A percentile compares a stretch with the other conserved stretches of the same genome.
These are phyloP conservation scores for Rhodotorula mucilaginosa DNA, from an alignment of 1,284 basidiomycete species.

Conservation along the genomic window DNA sequence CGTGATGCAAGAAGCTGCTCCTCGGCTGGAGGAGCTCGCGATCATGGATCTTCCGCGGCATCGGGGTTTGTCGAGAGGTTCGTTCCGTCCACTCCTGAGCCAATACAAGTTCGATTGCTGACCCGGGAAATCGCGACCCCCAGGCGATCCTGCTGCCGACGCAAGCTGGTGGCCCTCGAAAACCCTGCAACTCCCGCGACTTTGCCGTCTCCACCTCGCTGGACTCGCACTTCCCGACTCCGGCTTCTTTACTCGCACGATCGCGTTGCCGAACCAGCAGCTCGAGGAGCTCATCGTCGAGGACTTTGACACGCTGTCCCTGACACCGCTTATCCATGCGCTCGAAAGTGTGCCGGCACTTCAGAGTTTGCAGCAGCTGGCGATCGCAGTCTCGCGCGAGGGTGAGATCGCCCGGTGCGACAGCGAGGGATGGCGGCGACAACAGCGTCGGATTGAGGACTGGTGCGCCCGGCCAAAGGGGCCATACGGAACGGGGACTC, in stretches of 20 bases:
- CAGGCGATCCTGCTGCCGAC: conserved; percentile 27
- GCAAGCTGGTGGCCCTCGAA: conserved; percentile 13
- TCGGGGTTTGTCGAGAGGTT: not conserved
- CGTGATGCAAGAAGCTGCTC: not conserved
- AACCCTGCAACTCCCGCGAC: not conserved
- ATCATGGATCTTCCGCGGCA: conserved; percentile 28
- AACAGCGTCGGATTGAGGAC: conserved; percentile 2
- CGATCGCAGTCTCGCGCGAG: conserved; percentile 4
- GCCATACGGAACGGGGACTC: not conserved
- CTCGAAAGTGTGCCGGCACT: not conserved
- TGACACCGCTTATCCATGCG: not conserved
- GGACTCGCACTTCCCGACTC: conserved; percentile 11
- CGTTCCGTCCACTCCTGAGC: not conserved
- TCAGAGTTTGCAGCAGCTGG: not conserved
- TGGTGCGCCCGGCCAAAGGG: conserved; percentile 17
- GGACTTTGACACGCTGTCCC: conserved; percentile 22
- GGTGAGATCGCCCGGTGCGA: not conserved
- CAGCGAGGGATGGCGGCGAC: not conserved
- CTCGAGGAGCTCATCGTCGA: conserved; percentile 25
- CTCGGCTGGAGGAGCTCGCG: conserved; percentile 4
- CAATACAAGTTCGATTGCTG: too few relatives aligned
- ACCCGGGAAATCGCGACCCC: too few relatives aligned
- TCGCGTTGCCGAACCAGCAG: not conserved
- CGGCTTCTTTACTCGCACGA: not conserved
- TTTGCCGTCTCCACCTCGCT: conserved; percentile 19